A percentile compares a stretch with the other conserved stretches of the same genome.
Conservation (phyloP, 352 stramenopile genomes). For the Discostella stelligera region DNA sequence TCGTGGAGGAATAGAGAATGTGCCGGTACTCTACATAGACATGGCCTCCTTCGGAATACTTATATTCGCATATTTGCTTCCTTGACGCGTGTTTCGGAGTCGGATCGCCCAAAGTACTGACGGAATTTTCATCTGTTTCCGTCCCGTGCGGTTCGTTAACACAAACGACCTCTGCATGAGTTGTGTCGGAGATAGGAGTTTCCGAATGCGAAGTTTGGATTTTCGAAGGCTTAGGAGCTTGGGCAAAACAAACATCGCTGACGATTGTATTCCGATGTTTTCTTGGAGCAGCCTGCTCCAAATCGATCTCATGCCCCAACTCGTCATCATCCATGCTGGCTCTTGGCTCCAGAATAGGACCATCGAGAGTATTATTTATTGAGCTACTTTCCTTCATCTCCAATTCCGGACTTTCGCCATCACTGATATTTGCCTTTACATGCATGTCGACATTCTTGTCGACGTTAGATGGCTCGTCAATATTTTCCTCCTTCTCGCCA, state of each 20-base stretch:
- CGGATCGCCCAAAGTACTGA: conserved; percentile 11
- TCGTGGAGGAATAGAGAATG: conserved; percentile 57
- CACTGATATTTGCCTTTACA: neutral
- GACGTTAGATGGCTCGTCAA: neutral
- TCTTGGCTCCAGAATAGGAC: neutral
- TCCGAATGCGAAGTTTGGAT: neutral
- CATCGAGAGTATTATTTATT: neutral
- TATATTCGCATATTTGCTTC: conserved; percentile 19
- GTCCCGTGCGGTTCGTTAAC: conserved; percentile 1
- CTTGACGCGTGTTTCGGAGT: conserved; percentile 10
- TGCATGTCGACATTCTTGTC: neutral
- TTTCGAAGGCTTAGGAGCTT: neutral
- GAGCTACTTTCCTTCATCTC: neutral
- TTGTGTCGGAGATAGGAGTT: neutral
- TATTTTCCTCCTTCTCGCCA: conserved; percentile 8
- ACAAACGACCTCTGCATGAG: conserved; percentile 16
- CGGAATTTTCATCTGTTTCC: conserved; percentile 33
- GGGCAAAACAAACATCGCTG: conserved; percentile 18
- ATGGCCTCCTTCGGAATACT: conserved; percentile 45
- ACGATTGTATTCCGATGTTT: conserved; percentile 22
- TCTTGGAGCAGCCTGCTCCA: conserved; percentile 4
- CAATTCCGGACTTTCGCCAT: neutral
- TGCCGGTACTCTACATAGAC: conserved; percentile 63
- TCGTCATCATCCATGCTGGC: conserved; percentile 11
- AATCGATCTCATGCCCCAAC: neutral